Base-by-base conservation (phyloP, 768 basidiomycete species). In the Rhizopogon roseolus region DNA sequence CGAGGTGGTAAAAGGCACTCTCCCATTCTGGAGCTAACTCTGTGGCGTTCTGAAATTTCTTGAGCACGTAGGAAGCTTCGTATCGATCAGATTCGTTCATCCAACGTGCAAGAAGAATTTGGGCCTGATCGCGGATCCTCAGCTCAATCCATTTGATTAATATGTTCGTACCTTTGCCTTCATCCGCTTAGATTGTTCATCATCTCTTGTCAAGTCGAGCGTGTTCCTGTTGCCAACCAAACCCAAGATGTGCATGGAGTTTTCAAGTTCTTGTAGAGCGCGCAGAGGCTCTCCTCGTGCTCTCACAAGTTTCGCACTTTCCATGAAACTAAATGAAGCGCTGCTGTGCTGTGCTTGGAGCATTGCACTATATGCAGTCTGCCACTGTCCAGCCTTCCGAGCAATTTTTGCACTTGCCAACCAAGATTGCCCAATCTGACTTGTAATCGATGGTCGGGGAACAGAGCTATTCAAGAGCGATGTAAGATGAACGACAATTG, bases 291-390 rank as follows among this genome's bases (percentile, higher is more conserved):
- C 89, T 1, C 89, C 93, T 38, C 77, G 82, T 4, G 83, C 83
- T 58, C 86, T 86, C 54, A 90, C 72, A 5, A 98, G 80, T 66
- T 93, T 98, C 1, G 92, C 90, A 62, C 86, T 93, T 66, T 98
- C 90, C 48, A 98, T 77, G 71, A 95, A 97, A 16, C 86, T 81
- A 64, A 87, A 93, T 0, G 80, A 79, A 0, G 84, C 80, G 19
- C 82, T 77, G 57, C 75, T 77, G 62, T 91, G 86, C 53, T 85
- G 81, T 0, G 94, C 93, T 70, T 99, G 97, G 0, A 99, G 78
- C 58, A 90, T 83, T 6, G 97, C 94, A 63, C 91, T 97, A 66
- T 98, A 99, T 2, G 97, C 93, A 0, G 96, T 98, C 72, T 98
- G 96, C 77, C 84, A 86, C 66, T 98, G 94, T 0, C 92, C 89